Evolutionary conservation across 164 flowering plant species (phyloP), one percentile per base, ranked within the genome.

Genomic region (Umbilicus rupestris): DNA sequence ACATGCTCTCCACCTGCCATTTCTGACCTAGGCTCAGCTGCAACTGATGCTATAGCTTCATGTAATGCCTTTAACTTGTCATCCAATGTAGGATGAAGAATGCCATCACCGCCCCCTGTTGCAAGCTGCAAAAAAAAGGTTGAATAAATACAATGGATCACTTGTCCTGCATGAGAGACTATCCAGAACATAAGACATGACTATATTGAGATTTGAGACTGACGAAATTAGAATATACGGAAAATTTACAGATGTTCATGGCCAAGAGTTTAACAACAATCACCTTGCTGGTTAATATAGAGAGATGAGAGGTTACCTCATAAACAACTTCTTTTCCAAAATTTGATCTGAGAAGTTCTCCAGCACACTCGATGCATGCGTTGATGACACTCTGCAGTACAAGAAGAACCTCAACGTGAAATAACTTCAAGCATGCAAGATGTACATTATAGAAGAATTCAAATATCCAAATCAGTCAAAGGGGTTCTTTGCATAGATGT

Each of bases 261-360:
- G 26, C 7, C 67, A 14, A 16, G 19, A 5, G 22, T 42, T 15
- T 12, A 3, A 28, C 17, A 1, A n/a, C n/a, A n/a, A n/a, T n/a
- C n/a, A n/a, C n/a, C n/a, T n/a, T n/a, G n/a, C n/a, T n/a, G n/a
- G n/a, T n/a, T n/a, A n/a, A n/a, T n/a, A n/a, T 50, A 67, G 20
- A 62, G 12, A 45, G 22, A 62, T 15, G 22, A 35, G 42, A 31
- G 10, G 41, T 35, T 35, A 91, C 99, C 97, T 92, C 99, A 70
- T 87, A 95, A 58, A 95, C 55, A 71, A 89, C 73, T 47, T 94
- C 99, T 81, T 81, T 87, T 44, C 94, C 99, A 73, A 85, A 81
- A 73, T 85, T 83, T 70, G 97, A 95, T 66, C 62, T 73, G 2
- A 95, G 78, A 29, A 95, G 73, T 59, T 88, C 88, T 65, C 82